Evolutionary conservation across 179 eudicot genomes (phyloP), one percentile per base, ranked within the genome.

Genomic region (Monotropa hypopitys): DNA sequence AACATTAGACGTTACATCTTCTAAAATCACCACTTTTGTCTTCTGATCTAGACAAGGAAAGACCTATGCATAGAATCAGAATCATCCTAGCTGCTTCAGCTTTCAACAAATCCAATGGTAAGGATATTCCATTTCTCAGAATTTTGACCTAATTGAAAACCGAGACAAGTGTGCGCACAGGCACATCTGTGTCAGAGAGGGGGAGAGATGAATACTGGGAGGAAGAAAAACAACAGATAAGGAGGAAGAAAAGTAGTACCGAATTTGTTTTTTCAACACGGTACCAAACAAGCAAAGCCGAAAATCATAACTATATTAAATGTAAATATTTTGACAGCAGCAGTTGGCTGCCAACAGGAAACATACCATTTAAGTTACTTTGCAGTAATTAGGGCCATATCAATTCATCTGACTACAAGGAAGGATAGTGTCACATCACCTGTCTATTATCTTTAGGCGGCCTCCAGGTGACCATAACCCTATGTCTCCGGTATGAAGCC

Each of bases 401-500:
- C 38, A 45, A 71, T 30, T 71, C 40, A 71, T 30, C 51, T 7
- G 6, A 32, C 23, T 30, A 49, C 30, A 33, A 49, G 18, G 9
- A 9, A 49, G 49, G 47, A 53, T 12, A 59, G 54, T 21, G 38
- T 38, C 76, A 30, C 1, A 20, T 74, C 53, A 88, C 90, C 88
- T 86, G 73, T 88, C 90, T 75, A 88, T 88, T 33, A 88, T 88
- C 82, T 85, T 85, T 81, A 88, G 76, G 40, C 88, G 88, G 45
- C 88, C 88, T 71, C 84, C 84, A 76, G 87, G 76, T 40, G 77
- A 78, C 88, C 88, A 85, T 75, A 75, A 73, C 28, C 90, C 90
- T 74, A 88, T 85, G 78, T 88, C 90, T 77, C 90, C 90, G 15
- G 88, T 85, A 73, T 88, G 90, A 84, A 88, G 85, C 90, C 90